Conservation (phyloP, 257 asterid genomes). For the Gentiana macrophylla region DNA sequence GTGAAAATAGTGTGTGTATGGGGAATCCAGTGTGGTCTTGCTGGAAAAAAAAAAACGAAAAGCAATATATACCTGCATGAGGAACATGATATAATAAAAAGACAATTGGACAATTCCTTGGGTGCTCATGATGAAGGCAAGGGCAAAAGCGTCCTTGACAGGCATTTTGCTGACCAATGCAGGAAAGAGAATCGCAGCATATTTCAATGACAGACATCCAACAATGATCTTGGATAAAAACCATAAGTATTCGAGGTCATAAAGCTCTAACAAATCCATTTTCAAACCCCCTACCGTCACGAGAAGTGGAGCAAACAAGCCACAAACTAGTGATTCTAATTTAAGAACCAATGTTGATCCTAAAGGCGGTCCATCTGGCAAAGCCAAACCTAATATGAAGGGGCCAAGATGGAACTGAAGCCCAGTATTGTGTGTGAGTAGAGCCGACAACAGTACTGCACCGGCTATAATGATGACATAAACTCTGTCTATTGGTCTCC, state of each 20-base stretch:
- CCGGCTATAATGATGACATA: constrained; percentile 34
- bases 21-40: too few species aligned
- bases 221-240: not conserved
- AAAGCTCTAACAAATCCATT: constrained; percentile 41
- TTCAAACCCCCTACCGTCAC: constrained; percentile 67
- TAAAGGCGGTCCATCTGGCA: constrained; percentile 87
- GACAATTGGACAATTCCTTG: constrained; percentile 88
- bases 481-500: constrained; percentile 40
- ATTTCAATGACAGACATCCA: constrained; percentile 26
- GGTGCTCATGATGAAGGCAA: constrained; percentile 53
- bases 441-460: constrained; percentile 38
- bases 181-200: constrained; percentile 31
- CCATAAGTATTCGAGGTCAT: constrained; percentile 34
- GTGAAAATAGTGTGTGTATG: not conserved
- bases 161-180: constrained; percentile 64
- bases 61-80: constrained; percentile 16
- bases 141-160: constrained; percentile 59
- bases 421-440: constrained; percentile 58
- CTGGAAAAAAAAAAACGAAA: too few species aligned
- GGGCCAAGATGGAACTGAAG: constrained; percentile 67
- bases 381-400: constrained; percentile 56
- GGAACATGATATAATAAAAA: constrained; percentile 27
- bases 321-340: constrained; percentile 53
- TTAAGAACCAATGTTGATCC: constrained; percentile 65
- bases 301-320: constrained; percentile 66